Evolutionary conservation across 2,329 filamentous ascomycete species (phyloP).

Genomic region (Purpureocillium takamizusanense): DNA sequence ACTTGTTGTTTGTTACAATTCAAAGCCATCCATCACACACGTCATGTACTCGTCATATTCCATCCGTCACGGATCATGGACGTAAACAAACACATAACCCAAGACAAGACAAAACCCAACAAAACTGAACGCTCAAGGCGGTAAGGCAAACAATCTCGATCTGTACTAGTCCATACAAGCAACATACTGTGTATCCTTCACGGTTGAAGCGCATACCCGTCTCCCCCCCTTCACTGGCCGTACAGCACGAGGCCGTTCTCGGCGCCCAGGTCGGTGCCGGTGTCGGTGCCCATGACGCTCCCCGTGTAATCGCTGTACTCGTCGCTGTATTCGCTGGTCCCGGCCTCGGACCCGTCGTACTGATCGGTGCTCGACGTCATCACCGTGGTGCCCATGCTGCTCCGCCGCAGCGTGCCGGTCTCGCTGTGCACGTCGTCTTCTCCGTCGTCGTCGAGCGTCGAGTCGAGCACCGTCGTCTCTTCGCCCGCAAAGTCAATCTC

Average conservation of each 20-base stretch:
- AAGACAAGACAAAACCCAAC: too few species aligned
- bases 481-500: conserved; percentile 6
- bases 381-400: conserved; percentile 39
- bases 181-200: background rate
- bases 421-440: conserved; percentile 36
- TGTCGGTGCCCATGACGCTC: conserved; percentile 20
- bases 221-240: conserved; percentile 16
- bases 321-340: conserved; percentile 30
- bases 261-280: conserved; percentile 12
- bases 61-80: conserved; percentile 2
- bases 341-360: conserved; percentile 26
- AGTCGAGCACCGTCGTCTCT: conserved; percentile 8
- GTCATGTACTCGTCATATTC: conserved; percentile 7
- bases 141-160: conserved; percentile 3
- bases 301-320: conserved; percentile 40
- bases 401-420: conserved; percentile 36
- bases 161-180: conserved; percentile 1
- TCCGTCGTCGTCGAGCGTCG: conserved; percentile 9
- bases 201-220: too few species aligned
- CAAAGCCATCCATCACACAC: background rate
- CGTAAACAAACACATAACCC: conserved; percentile 3
- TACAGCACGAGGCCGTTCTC: conserved; percentile 27
- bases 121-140: conserved; percentile 4
- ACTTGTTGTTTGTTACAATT: too few species aligned
- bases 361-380: conserved; percentile 30